Percentiles rank a stretch among this genome's conserved stretches.
These are phyloP conservation scores for Tricholoma sp. DNA, from an alignment of 768 basidiomycete species.

Conservation along the genomic window DNA sequence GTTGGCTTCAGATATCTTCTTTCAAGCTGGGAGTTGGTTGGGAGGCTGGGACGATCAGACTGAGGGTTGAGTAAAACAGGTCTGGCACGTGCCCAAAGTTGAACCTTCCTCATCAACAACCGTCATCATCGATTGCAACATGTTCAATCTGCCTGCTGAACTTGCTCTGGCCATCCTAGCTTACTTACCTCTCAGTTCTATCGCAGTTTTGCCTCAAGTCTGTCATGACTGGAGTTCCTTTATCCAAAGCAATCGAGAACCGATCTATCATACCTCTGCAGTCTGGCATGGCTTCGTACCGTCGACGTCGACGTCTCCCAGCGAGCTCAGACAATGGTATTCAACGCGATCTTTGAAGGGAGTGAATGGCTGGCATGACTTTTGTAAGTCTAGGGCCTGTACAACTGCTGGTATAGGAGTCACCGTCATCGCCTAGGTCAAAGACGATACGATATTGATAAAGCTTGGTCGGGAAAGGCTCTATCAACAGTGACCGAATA, in stretches of 20 bases:
- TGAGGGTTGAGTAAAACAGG: too few species aligned
- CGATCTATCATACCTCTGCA: not conserved
- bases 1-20: too few species aligned
- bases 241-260: not conserved
- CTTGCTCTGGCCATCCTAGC: not conserved
- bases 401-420: too few species aligned
- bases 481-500: too few species aligned
- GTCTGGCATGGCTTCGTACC: too few species aligned
- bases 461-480: too few species aligned
- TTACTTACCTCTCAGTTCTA: not conserved
- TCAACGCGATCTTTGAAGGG: not conserved
- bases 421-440: slow-evolving; percentile 72
- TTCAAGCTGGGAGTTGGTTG: too few species aligned
- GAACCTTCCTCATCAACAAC: too few species aligned
- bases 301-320: not conserved
- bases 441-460: too few species aligned
- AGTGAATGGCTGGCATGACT: not conserved
- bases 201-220: not conserved
- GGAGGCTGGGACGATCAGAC: too few species aligned
- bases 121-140: not conserved
- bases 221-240: not conserved
- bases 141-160: not conserved
- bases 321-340: not conserved
- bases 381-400: not conserved
- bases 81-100: too few species aligned